These are phyloP conservation scores for Paramecium pentaurelia DNA, from an alignment of 73 alveolate species.

Conservation along the genomic window DNA sequence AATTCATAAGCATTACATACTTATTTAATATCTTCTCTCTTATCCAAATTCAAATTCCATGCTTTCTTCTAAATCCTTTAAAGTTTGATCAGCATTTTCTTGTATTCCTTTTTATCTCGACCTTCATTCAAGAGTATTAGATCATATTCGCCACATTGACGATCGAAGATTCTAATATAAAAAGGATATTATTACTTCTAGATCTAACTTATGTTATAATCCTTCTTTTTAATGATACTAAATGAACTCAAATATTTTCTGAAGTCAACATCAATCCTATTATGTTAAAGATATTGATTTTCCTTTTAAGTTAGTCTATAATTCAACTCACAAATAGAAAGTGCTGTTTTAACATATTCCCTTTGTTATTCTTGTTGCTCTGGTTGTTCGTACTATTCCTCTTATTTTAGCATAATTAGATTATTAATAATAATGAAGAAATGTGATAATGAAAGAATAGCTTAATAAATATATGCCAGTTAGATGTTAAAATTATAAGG, in stretches of 20 bases:
- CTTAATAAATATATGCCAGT: conserved; percentile 5
- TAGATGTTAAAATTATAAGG: conserved; percentile 21
- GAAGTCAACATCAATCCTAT: conserved; percentile 20
- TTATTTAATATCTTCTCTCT: neutral
- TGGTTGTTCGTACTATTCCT: neutral
- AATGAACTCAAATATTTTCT: neutral
- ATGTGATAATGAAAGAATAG: conserved; percentile 34
- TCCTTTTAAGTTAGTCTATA: neutral
- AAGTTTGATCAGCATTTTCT: neutral
- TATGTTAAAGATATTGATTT: neutral
- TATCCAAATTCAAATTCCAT: conserved; percentile 14
- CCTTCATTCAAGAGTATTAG: neutral
- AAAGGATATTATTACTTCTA: neutral
- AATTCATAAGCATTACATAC: neutral
- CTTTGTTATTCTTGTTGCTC: neutral
- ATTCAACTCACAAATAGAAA: conserved; percentile 22
- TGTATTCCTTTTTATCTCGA: neutral
- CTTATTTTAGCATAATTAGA: neutral
- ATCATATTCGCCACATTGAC: neutral
- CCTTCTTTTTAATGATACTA: neutral
- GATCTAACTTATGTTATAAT: neutral
- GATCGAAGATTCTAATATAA: neutral
- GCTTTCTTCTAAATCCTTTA: neutral
- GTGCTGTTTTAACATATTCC: neutral
- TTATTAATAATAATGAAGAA: neutral